Evolutionary conservation across 305 asterid genomes (phyloP).

Genomic region (Solanum aculeatissimum): DNA sequence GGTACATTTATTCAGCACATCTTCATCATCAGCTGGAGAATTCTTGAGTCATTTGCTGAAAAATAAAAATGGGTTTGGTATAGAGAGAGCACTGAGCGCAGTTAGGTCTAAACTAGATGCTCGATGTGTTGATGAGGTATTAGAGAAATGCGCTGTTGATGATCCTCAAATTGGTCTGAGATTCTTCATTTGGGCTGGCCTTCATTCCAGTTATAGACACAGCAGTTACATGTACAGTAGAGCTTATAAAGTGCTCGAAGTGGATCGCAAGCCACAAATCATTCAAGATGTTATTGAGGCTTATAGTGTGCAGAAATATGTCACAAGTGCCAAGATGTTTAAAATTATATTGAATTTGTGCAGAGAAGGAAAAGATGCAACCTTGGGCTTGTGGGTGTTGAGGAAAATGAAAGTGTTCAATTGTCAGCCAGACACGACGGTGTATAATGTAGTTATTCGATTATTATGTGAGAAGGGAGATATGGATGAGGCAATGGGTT

Average conservation of each 20-base stretch:
- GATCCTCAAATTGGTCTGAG: slow-evolving; percentile 49
- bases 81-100: background rate
- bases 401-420: slow-evolving; percentile 57
- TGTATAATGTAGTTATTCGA: too few species aligned
- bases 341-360: slow-evolving; percentile 63
- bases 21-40: background rate
- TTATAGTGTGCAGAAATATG: slow-evolving; percentile 24
- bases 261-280: slow-evolving; percentile 31
- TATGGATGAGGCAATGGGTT: too few species aligned
- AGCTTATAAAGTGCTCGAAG: slow-evolving; percentile 47
- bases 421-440: slow-evolving; percentile 37
- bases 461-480: too few species aligned
- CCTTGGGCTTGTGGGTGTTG: slow-evolving; percentile 50
- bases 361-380: slow-evolving; percentile 55
- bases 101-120: slow-evolving; percentile 34
- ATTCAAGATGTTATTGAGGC: slow-evolving; percentile 46
- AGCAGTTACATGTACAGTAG: slow-evolving; percentile 30
- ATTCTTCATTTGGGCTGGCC: slow-evolving; percentile 70
- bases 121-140: slow-evolving; percentile 38
- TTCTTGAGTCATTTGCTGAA: background rate
- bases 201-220: too few species aligned
- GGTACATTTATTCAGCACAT: background rate
- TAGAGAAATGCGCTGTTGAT: slow-evolving; percentile 38
- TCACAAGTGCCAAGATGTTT: slow-evolving; percentile 46
- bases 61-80: background rate